Evolutionary conservation across 495 filamentous ascomycete species (phyloP), one percentile per base, ranked within the genome.

Genomic region (Penicillium cosmopolitanum): DNA sequence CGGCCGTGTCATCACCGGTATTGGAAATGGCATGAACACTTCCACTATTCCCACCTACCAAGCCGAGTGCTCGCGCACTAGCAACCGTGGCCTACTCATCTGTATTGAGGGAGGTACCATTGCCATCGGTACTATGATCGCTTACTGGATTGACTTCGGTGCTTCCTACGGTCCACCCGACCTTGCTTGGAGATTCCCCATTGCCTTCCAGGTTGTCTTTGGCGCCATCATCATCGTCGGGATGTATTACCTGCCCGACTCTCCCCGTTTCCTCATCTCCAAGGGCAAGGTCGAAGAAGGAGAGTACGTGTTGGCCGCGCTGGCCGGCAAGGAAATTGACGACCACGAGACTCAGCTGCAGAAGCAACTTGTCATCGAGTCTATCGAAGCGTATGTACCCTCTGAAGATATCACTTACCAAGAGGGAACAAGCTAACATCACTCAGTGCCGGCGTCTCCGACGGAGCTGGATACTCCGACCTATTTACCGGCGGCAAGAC

Each of bases 131-230:
- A 78, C 75, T 53, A 70, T 88, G 62, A 89, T 93, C 44, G 89
- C 89, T 11, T 93, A 93, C 74, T 95, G 91, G 91, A 85, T 95
- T 58, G 89, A 93, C 61, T 95, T 89, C 62, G 91, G 90, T 36
- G 84, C 88, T 21, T 85, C 84, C 12, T 94, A 88, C 47, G 88
- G 87, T 4, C 82, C 84, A 3, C 61, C 73, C 8, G 82, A 86
- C 62, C 73, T 91, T 7, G 81, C 84, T 16, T 93, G 90, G 90
- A 83, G 90, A 18, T 90, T 93, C 77, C 90, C 90, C 16, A 92
- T 93, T 58, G 88, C 87, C 12, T 92, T 94, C 82, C 90, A 93
- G 77, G 78, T 90, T 53, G 56, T 92, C 46, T 92, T 93, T 62
- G 88, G 85, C 46, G 19, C 92, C 7, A 73, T 90, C 66, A 83